These are phyloP conservation scores for Diaporthe longicolla DNA, from an alignment of 2,329 filamentous ascomycete genomes.

Conservation along the genomic window DNA sequence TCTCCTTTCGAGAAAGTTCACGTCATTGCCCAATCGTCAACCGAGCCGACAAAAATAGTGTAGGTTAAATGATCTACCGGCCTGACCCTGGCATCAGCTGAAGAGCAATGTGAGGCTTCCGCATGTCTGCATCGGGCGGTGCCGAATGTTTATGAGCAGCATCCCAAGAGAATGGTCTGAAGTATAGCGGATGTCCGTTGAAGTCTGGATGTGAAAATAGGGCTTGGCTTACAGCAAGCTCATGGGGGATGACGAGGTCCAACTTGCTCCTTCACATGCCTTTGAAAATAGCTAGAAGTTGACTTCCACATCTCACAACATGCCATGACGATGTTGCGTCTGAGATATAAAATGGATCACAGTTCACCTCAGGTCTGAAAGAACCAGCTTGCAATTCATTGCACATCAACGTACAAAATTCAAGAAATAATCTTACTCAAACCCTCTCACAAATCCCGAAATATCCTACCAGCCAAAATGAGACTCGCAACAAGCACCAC, in stretches of 20 bases:
- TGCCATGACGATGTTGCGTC: neutral
- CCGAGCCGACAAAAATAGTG: neutral
- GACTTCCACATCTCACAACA: too few relatives aligned
- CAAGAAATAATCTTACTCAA: neutral
- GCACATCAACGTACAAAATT: neutral
- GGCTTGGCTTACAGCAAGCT: neutral
- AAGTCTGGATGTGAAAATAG: neutral
- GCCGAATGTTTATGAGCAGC: neutral
- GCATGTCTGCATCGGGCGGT: neutral
- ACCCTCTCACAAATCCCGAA: neutral
- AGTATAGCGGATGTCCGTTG: slow-evolving; percentile 7
- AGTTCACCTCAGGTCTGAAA: neutral
- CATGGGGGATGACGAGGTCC: neutral
- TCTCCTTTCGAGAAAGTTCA: neutral
- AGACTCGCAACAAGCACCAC: slow-evolving; percentile 15
- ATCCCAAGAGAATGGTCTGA: neutral
- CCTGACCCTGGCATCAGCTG: neutral
- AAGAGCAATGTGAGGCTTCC: neutral
- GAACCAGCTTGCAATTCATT: rapidly evolving
- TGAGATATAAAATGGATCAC: neutral
- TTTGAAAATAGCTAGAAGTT: neutral
- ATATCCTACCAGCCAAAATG: neutral
- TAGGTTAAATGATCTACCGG: neutral
- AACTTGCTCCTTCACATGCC: neutral
- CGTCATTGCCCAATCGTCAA: neutral